These are phyloP conservation scores for Kluyveromyces wickerhamii DNA, from an alignment of 805 yeast species.

Conservation along the genomic window DNA sequence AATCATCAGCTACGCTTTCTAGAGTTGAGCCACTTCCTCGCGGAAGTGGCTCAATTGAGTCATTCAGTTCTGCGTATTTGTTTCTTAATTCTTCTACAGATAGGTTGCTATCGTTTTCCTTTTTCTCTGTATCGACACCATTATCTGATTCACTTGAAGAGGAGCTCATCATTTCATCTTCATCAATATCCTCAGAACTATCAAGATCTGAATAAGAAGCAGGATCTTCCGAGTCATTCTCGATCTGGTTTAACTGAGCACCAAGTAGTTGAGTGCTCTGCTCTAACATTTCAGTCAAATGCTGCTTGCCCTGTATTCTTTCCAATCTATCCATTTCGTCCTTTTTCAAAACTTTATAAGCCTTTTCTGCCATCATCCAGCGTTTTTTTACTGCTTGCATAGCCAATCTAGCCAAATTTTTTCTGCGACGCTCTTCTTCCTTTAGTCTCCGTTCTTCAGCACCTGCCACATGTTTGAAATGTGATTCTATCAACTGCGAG, in stretches of 20 bases:
- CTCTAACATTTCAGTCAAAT: slow-evolving; percentile 78
- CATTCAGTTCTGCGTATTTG: slow-evolving; percentile 33
- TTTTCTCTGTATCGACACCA: slow-evolving; percentile 12
- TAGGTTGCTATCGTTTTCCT: slow-evolving; percentile 30
- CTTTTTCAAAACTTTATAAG: slow-evolving; percentile 61
- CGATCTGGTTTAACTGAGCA: slow-evolving; percentile 55
- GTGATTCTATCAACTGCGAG: slow-evolving; percentile 75
- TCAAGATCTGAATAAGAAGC: background rate
- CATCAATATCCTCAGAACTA: slow-evolving; percentile 10
- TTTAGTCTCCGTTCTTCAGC: slow-evolving; percentile 76
- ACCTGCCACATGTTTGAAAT: slow-evolving; percentile 79
- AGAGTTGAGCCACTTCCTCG: no score
- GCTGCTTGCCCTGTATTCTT: slow-evolving; percentile 75
- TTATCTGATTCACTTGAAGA: slow-evolving; percentile 7
- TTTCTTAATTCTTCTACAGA: slow-evolving; percentile 37
- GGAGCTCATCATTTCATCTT: slow-evolving; percentile 1
- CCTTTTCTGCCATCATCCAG: slow-evolving; percentile 87
- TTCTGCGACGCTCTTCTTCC: slow-evolving; percentile 64
- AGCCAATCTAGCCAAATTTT: slow-evolving; percentile 68
- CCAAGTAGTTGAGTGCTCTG: slow-evolving; percentile 86
- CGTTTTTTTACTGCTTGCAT: slow-evolving; percentile 80
- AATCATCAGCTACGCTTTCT: slow-evolving; percentile 9
- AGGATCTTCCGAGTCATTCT: slow-evolving; percentile 9
- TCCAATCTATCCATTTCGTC: slow-evolving; percentile 74
- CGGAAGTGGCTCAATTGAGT: slow-evolving; percentile 3